Conservation (phyloP, 306 rosid species). For the Sicyos baderoa region DNA sequence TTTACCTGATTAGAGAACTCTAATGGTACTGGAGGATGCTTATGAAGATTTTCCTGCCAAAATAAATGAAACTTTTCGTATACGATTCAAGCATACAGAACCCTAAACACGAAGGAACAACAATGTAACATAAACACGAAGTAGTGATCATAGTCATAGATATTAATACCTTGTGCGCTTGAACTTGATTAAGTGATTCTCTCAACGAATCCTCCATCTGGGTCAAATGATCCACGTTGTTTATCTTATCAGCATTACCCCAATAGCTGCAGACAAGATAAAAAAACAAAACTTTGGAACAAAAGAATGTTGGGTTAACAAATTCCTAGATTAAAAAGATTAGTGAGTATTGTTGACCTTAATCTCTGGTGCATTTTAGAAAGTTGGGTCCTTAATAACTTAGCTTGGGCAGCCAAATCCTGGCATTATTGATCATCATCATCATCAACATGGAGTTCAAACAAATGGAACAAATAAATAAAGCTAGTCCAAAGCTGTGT, state of each 20-base stretch:
- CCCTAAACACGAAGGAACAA: neutral
- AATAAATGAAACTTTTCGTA: neutral
- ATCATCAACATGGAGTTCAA: neutral
- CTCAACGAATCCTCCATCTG: slow-evolving; percentile 69
- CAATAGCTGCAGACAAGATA: slow-evolving; percentile 47
- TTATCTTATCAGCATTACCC: slow-evolving; percentile 53
- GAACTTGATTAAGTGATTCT: slow-evolving; percentile 65
- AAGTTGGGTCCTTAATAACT: slow-evolving; percentile 39
- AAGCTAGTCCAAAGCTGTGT: slow-evolving; percentile 16
- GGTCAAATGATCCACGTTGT: slow-evolving; percentile 52
- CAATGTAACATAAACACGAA: neutral
- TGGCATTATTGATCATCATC: slow-evolving; percentile 20
- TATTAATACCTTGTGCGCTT: slow-evolving; percentile 51
- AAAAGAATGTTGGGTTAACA: neutral
- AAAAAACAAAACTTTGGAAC: slow-evolving; percentile 21
- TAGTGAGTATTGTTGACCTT: slow-evolving; percentile 34
- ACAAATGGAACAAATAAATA: slow-evolving; percentile 7
- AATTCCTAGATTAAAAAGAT: neutral
- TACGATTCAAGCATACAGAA: neutral
- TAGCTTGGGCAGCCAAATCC: slow-evolving; percentile 55
- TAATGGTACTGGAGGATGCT: slow-evolving; percentile 61
- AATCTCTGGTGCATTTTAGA: slow-evolving; percentile 60
- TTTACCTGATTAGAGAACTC: slow-evolving; percentile 77
- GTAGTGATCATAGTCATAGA: too few species aligned
- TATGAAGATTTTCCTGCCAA: slow-evolving; percentile 60